Conservation (phyloP, 2,329 filamentous ascomycete species). For the Pyrenochaeta sp. region DNA sequence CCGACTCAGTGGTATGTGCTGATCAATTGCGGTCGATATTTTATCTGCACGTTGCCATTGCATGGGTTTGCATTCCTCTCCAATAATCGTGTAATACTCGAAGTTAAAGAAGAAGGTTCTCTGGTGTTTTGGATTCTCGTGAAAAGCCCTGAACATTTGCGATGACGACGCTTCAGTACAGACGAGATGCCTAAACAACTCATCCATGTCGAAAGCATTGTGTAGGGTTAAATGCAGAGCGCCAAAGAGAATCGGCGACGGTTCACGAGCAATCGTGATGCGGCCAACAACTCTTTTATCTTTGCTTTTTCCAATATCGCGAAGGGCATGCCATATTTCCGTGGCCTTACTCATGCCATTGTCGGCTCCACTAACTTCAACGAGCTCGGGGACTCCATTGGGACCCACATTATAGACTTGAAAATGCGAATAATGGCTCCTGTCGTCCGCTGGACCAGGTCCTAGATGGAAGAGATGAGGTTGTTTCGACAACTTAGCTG, state of each 20-base stretch:
- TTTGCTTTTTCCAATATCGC: conserved; percentile 48
- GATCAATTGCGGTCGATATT: conserved; percentile 51
- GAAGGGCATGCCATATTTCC: conserved; percentile 42
- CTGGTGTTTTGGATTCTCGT: conserved; percentile 57
- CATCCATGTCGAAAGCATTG: conserved; percentile 68
- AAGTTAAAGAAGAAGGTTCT: conserved; percentile 70
- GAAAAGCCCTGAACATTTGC: conserved; percentile 62
- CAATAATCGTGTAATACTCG: conserved; percentile 71
- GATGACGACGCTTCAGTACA: conserved; percentile 56
- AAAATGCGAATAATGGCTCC: conserved; percentile 58
- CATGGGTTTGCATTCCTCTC: conserved; percentile 63
- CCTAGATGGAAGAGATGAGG: conserved; percentile 54
- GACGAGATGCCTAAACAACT: conserved; percentile 65
- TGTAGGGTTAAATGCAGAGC: conserved; percentile 67
- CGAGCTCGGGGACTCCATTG: conserved; percentile 54
- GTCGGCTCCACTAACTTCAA: conserved; percentile 44
- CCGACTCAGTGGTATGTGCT: conserved; percentile 66
- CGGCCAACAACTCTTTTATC: conserved; percentile 60
- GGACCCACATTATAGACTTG: conserved; percentile 65
- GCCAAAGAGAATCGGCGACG: conserved; percentile 67
- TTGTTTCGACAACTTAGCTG: conserved; percentile 53
- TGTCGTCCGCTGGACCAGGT: conserved; percentile 53
- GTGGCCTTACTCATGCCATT: conserved; percentile 46
- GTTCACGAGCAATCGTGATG: conserved; percentile 69
- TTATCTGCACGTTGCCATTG: conserved; percentile 68